Percentiles rank a stretch among this genome's conserved stretches.
These are phyloP conservation scores for Phyllosticta citrichinensis DNA, from an alignment of 2,329 filamentous ascomycete species.

Conservation along the genomic window DNA sequence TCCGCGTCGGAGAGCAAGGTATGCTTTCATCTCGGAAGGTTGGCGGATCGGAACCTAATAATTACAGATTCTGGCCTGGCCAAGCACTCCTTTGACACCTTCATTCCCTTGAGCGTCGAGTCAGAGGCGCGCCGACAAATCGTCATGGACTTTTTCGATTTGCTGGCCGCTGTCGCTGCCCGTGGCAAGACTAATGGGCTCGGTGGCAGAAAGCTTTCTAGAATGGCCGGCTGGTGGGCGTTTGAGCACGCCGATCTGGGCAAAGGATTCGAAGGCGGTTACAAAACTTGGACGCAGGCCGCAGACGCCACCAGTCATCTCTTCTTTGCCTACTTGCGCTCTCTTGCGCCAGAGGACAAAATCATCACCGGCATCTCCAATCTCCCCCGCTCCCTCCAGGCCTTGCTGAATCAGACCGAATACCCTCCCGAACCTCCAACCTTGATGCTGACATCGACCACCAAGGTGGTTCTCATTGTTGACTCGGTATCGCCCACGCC, in stretches of 20 bases:
- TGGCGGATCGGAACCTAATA: constrained; percentile 7
- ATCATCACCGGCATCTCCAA: constrained; percentile 69
- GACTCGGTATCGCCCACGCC: constrained; percentile 90
- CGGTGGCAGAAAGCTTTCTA: constrained; percentile 83
- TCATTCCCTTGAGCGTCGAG: constrained; percentile 88
- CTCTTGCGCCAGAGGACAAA: constrained; percentile 68
- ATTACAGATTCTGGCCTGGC: constrained; percentile 76
- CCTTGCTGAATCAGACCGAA: constrained; percentile 81
- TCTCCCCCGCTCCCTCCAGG: constrained; percentile 82
- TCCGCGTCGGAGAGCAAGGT: constrained; percentile 91
- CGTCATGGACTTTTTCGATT: constrained; percentile 93
- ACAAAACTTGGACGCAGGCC: constrained; percentile 79
- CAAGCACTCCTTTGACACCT: constrained; percentile 88
- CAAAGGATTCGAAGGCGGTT: constrained; percentile 89
- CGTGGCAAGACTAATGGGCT: constrained; percentile 90
- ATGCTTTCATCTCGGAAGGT: constrained; percentile 20
- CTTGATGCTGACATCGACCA: constrained; percentile 68
- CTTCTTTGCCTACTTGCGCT: constrained; percentile 95
- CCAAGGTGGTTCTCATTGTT: constrained; percentile 93
- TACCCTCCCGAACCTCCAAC: constrained; percentile 77
- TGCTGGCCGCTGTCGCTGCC: constrained; percentile 80
- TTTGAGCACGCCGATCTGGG: constrained; percentile 83
- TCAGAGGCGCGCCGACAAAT: constrained; percentile 77
- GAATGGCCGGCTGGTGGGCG: constrained; percentile 97
- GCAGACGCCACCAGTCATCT: constrained; percentile 94